phyloP scores from a whole-genome alignment of 2,329 filamentous ascomycete species.

The Colletotrichum caudatum region DNA sequence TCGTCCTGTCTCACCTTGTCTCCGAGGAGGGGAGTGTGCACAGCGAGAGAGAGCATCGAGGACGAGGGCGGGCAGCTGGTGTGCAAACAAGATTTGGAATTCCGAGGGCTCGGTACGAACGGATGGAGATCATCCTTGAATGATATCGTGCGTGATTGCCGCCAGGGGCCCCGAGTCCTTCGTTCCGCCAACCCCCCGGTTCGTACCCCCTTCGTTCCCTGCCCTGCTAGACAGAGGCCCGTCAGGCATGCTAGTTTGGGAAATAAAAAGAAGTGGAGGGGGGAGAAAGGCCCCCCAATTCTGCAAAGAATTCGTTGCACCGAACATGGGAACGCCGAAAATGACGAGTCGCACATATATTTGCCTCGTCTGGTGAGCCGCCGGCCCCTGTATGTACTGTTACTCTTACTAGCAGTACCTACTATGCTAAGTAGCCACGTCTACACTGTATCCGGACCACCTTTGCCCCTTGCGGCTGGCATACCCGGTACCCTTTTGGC shows the following conservation, averaged over 20 bases:
- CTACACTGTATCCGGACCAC: no score
- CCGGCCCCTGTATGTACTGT: neutral
- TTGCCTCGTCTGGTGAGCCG: neutral
- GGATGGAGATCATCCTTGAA: slow-evolving; percentile 35
- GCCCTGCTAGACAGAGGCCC: neutral
- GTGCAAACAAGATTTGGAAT: slow-evolving; percentile 35
- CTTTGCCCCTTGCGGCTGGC: neutral
- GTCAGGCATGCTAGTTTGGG: neutral
- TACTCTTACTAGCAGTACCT: no score
- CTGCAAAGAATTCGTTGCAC: neutral
- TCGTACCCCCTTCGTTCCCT: neutral
- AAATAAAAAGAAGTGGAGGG: neutral
- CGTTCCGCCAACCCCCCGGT: neutral
- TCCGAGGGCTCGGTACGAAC: slow-evolving; percentile 38
- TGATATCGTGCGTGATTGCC: slow-evolving; percentile 31
- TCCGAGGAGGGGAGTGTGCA: slow-evolving; percentile 8
- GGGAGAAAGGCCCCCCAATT: neutral
- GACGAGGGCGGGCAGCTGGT: neutral
- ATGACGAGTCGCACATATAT: neutral
- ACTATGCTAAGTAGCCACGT: neutral
- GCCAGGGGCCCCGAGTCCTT: slow-evolving; percentile 28
- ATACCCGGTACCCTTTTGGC: neutral
- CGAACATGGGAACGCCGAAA: neutral
- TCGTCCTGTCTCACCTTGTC: neutral
- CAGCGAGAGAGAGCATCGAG: neutral